Percentiles rank a stretch among this genome's conserved stretches.
phyloP scores from a whole-genome alignment of 2,329 filamentous ascomycete genomes.

The Alternaria sp. region DNA sequence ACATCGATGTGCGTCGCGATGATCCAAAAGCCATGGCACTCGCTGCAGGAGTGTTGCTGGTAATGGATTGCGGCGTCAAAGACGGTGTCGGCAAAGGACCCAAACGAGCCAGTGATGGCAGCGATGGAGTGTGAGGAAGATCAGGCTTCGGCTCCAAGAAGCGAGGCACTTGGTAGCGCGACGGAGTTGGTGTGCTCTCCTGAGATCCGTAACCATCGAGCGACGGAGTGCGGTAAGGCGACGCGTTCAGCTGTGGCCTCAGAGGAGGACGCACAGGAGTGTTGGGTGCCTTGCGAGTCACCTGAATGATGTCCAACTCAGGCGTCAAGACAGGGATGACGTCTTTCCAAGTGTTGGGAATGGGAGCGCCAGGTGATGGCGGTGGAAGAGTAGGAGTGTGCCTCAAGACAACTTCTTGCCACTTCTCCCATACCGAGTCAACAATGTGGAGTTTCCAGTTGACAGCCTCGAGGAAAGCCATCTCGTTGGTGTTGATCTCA shows the following conservation, averaged over 20 bases:
- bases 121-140: slow-evolving; percentile 62
- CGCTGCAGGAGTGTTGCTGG: slow-evolving; percentile 68
- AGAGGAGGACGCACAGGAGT: slow-evolving; percentile 37
- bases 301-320: slow-evolving; percentile 61
- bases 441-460: slow-evolving; percentile 96
- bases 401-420: slow-evolving; percentile 91
- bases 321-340: slow-evolving; percentile 66
- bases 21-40: slow-evolving; percentile 60
- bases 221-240: slow-evolving; percentile 34
- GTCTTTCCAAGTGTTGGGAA: slow-evolving; percentile 55
- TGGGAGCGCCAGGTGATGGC: slow-evolving; percentile 49
- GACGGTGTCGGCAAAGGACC: slow-evolving; percentile 68
- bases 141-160: slow-evolving; percentile 62
- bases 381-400: slow-evolving; percentile 71
- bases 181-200: slow-evolving; percentile 56
- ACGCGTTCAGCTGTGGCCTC: slow-evolving; percentile 35
- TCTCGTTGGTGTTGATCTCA: slow-evolving; percentile 97
- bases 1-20: slow-evolving; percentile 65
- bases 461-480: slow-evolving; percentile 87
- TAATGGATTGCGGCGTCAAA: slow-evolving; percentile 66
- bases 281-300: slow-evolving; percentile 46
- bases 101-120: slow-evolving; percentile 64
- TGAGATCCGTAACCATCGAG: slow-evolving; percentile 46
- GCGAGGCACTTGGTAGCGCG: slow-evolving; percentile 54
- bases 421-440: slow-evolving; percentile 86